Evolutionary conservation across 2,329 filamentous ascomycete species (phyloP), one percentile per base, ranked within the genome.

Genomic region (Phialemoniopsis sp.): DNA sequence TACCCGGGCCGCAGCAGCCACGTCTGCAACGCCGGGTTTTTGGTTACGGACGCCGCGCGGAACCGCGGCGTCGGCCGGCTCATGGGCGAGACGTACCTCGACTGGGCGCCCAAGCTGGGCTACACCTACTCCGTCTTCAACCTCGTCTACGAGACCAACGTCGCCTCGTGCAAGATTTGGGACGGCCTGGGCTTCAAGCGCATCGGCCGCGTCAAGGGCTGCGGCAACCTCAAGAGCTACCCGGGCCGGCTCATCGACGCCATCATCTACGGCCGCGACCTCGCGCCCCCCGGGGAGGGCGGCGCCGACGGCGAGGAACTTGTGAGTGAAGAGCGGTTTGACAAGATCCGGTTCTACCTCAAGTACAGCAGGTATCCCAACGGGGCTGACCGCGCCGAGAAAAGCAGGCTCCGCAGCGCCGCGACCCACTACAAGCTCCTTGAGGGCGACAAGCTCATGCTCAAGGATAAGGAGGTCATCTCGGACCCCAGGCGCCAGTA

Each of bases 331-430:
- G 90, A 96, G 68, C 87, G 93, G 52, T 97, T 97, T 72, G 91
- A 96, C 72, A 96, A 96, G 73, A 97, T 97, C 60, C 86, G 90
- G 57, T 97, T 87, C 72, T 97, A 97, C 66, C 81, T 97, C 57
- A 94, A 95, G 66, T 89, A 90, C 62, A 85, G 85, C 57, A 89
- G 90, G 62, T 97, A 98, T 62, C 93, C 93, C 43, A 83, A 85
- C 54, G 91, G 90, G 46, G 90, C 91, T 57, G 89, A 96, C 70
- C 81, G 91, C 43, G 90, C 90, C 41, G 93, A 97, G 65, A 97
- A 97, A 77, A 91, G 85, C 66, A 86, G 91, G 52, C 80, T 98
- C 41, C 81, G 93, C 53, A 95, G 87, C 63, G 90, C 91, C 35
- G 90, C 90, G 31, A 95, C 89, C 15, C 91, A 97, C 65, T 97